A percentile compares a stretch with the other conserved stretches of the same genome.
These are phyloP conservation scores for Pholiota conissans DNA, from an alignment of 768 basidiomycete genomes.

Conservation along the genomic window DNA sequence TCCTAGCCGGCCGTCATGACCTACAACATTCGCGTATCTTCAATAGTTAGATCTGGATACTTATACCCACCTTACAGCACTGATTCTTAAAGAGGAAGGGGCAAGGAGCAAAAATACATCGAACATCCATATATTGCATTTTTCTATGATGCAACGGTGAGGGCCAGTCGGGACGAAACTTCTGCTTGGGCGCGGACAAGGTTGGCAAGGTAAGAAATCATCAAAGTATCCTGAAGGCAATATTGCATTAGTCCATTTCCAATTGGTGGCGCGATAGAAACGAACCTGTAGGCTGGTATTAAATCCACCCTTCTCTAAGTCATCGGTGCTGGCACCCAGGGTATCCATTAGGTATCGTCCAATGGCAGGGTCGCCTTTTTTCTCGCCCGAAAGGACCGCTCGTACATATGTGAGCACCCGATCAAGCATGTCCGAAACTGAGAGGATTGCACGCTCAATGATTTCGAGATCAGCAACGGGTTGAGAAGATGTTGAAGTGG, in stretches of 20 bases:
- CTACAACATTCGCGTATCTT: constrained; percentile 95
- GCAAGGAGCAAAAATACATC: constrained; percentile 14
- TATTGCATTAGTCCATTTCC: constrained; percentile 12
- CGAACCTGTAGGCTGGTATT: constrained; percentile 72
- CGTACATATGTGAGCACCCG: constrained; percentile 85
- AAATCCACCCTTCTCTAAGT: constrained; percentile 71
- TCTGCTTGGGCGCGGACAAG: constrained; percentile 93
- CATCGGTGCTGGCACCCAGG: constrained; percentile 68
- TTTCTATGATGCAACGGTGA: constrained; percentile 53
- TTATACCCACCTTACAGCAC: constrained; percentile 11
- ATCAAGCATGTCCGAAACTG: constrained; percentile 78
- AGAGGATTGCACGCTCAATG: constrained; percentile 70
- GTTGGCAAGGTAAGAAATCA: constrained; percentile 94
- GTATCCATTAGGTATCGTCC: constrained; percentile 93
- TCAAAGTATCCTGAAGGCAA: constrained; percentile 73
- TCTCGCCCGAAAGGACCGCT: constrained; percentile 75
- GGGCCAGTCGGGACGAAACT: constrained; percentile 82
- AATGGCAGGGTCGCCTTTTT: constrained; percentile 77
- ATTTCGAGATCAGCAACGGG: constrained; percentile 71
- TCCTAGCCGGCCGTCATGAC: constrained; percentile 88
- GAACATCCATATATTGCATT: constrained; percentile 13
- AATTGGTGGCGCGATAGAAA: not conserved
- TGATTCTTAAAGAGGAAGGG: constrained; percentile 10
- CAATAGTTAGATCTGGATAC: constrained; percentile 60
- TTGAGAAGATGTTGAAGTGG: constrained; percentile 48